phyloP scores from a whole-genome alignment of 1,284 basidiomycete species.

The Ganoderma boninense region DNA sequence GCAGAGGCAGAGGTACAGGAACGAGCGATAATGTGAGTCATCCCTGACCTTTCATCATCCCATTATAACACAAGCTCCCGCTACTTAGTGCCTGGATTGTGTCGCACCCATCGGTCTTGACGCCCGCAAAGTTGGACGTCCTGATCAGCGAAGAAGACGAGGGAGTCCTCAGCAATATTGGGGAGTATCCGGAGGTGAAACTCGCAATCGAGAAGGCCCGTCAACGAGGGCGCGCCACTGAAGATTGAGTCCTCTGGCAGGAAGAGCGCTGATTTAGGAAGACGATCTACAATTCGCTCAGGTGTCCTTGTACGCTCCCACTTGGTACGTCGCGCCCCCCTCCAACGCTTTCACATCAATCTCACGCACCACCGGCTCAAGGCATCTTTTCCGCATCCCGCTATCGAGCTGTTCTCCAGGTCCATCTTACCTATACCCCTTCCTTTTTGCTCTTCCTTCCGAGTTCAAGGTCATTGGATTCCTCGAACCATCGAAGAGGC shows the following conservation, averaged over 20 bases:
- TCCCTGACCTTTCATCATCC: too few relatives aligned
- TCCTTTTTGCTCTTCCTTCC: not conserved
- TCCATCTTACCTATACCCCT: not conserved
- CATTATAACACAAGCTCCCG: not conserved
- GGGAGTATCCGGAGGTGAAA: constrained; percentile 24
- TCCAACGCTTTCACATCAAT: not conserved
- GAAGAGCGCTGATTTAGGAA: not conserved
- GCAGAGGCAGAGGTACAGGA: constrained; percentile 28
- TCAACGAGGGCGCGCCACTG: not conserved
- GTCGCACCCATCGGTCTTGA: constrained; percentile 25
- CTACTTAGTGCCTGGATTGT: constrained; percentile 27
- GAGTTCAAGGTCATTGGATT: not conserved
- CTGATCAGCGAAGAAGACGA: constrained; percentile 23
- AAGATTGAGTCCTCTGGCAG: not conserved
- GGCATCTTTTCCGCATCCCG: not conserved
- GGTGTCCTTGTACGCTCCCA: not conserved
- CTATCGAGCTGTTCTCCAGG: not conserved
- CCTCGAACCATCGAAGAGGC: not conserved
- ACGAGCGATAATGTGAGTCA: constrained; percentile 21
- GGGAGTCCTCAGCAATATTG: constrained; percentile 25
- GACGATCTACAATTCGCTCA: not conserved
- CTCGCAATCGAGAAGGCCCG: constrained; percentile 22
- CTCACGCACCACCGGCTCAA: not conserved
- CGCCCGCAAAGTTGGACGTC: constrained; percentile 21
- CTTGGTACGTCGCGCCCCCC: not conserved